Percentiles rank a stretch among this genome's conserved stretches.
Evolutionary conservation across 371 early-diverging fungal genomes (phyloP).

Genomic region (Vittaforma corneae): DNA sequence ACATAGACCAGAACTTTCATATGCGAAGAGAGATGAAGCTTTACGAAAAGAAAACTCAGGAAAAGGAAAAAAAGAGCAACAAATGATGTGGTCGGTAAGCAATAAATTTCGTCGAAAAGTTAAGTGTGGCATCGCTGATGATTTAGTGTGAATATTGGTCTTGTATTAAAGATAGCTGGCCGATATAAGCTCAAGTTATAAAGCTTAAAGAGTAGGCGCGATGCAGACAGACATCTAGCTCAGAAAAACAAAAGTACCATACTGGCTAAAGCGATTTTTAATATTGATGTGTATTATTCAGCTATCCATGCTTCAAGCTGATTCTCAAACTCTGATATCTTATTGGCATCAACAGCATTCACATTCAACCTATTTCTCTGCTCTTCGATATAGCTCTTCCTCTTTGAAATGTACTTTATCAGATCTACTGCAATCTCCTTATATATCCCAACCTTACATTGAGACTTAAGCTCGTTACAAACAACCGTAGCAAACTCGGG

Average conservation of each 20-base stretch:
- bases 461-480: slow-evolving; percentile 1
- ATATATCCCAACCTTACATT: slow-evolving; percentile 5
- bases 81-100: too few species aligned
- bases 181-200: too few species aligned
- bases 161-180: too few species aligned
- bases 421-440: slow-evolving; percentile 12
- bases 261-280: too few species aligned
- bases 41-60: not conserved
- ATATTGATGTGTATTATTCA: too few species aligned
- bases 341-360: not conserved
- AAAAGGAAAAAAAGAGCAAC: slow-evolving; percentile 2
- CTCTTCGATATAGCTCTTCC: slow-evolving; percentile 8
- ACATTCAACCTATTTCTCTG: slow-evolving; percentile 3
- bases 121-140: too few species aligned
- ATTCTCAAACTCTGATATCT: not conserved
- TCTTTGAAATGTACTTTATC: slow-evolving; percentile 6
- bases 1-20: not conserved
- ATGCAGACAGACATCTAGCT: too few species aligned
- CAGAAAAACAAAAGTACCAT: too few species aligned
- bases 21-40: not conserved
- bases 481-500: slow-evolving; percentile 13
- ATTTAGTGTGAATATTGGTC: too few species aligned
- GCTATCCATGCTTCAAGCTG: slow-evolving; percentile 1
- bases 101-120: too few species aligned
- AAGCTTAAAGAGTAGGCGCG: too few species aligned